phyloP scores from a whole-genome alignment of 1,284 basidiomycete species.

The Dichomitus squalens region DNA sequence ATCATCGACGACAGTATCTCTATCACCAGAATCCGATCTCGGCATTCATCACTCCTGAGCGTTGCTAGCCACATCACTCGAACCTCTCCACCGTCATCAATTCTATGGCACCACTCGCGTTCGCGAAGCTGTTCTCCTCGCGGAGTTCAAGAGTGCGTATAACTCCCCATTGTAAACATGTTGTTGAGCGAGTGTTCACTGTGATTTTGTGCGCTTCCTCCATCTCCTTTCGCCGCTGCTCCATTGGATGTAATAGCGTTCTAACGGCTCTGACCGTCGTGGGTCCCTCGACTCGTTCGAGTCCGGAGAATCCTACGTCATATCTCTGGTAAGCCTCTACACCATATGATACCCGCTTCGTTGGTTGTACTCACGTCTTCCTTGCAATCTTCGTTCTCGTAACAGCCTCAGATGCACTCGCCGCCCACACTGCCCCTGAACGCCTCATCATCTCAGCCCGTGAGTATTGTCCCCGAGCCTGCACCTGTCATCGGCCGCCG shows the following conservation, averaged over 20 bases:
- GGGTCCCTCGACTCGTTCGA: slow-evolving; percentile 17
- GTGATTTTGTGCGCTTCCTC: not conserved
- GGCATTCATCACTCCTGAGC: not conserved
- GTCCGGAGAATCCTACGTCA: slow-evolving; percentile 16
- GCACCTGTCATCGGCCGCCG: not conserved
- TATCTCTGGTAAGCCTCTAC: slow-evolving; percentile 16
- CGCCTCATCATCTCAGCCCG: not conserved
- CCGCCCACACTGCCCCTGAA: not conserved
- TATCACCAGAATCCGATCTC: not conserved
- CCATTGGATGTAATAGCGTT: slow-evolving; percentile 5
- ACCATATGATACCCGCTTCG: not conserved
- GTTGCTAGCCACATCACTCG: not conserved
- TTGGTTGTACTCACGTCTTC: not conserved
- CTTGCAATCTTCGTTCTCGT: not conserved
- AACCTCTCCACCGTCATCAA: not conserved
- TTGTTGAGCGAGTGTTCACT: not conserved
- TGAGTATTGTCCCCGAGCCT: not conserved
- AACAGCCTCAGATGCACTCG: slow-evolving; percentile 1
- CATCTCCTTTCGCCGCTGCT: not conserved
- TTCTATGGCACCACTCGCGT: slow-evolving; percentile 13
- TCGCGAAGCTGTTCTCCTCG: slow-evolving; percentile 20
- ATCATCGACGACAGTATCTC: too few relatives aligned
- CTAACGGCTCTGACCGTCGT: slow-evolving; percentile 12
- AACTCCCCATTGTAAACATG: not conserved
- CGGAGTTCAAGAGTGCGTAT: slow-evolving; percentile 20